These are phyloP conservation scores for Penicillium sp. DNA, from an alignment of 2,329 filamentous ascomycete genomes.

Conservation along the genomic window DNA sequence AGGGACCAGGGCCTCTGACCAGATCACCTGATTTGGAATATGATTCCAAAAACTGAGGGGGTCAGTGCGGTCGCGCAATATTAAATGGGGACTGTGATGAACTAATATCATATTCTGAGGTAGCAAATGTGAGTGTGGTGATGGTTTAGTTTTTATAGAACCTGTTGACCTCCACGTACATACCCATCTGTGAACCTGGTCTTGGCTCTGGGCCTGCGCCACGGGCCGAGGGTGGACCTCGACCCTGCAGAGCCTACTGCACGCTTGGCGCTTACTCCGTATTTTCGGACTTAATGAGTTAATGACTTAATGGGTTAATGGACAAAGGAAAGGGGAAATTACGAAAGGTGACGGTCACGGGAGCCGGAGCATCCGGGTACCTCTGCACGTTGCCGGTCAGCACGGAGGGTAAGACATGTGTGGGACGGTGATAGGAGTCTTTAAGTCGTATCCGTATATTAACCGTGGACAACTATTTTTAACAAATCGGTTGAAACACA, in stretches of 20 bases:
- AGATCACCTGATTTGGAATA: not conserved
- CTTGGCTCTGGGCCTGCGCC: not conserved
- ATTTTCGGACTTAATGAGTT: too few relatives aligned
- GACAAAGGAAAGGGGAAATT: not conserved
- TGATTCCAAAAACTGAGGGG: too few relatives aligned
- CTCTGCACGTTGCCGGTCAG: not conserved
- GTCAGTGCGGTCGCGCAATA: too few relatives aligned
- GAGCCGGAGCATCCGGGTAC: not conserved
- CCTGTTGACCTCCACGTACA: too few relatives aligned
- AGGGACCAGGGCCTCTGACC: not conserved
- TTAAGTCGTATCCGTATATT: not conserved
- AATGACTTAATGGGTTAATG: too few relatives aligned
- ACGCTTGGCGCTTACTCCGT: not conserved
- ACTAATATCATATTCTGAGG: too few relatives aligned
- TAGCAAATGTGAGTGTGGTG: too few relatives aligned
- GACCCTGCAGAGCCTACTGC: not conserved
- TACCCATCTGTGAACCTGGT: not conserved
- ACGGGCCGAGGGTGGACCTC: not conserved
- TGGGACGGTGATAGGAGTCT: not conserved
- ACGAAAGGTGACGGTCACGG: too few relatives aligned
- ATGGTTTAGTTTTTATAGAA: too few relatives aligned
- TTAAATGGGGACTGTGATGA: too few relatives aligned
- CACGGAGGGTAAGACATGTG: not conserved
- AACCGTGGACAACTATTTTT: not conserved
- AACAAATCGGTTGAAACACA: not conserved